Evolutionary conservation across 1,284 basidiomycete genomes (phyloP), one percentile per base, ranked within the genome.

Genomic region (Cerrena zonata): DNA sequence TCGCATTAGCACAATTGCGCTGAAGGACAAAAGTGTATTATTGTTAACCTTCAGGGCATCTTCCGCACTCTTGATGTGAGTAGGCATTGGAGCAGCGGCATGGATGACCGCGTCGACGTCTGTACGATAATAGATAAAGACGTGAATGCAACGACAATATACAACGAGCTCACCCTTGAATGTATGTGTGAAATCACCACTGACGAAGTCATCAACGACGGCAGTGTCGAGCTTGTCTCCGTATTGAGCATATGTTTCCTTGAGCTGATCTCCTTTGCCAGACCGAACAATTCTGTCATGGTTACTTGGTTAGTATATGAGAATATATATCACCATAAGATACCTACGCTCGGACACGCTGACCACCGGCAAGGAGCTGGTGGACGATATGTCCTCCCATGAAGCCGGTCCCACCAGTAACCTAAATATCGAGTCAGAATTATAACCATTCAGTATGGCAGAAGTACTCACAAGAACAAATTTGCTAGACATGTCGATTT

Each of bases 321-420:
- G n/a, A 11, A n/a, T 23, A 39, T 25, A 21, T 22, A 25, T 24
- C 10, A 49, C 13, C 26, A 27, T 11, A 26, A 19, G 18, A 48
- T n/a, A n/a, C 58, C 19, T 47, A 63, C 62, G 58, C 60, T 51
- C 61, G 54, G 41, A 64, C 62, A 30, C 48, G 46, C 47, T 61
- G 59, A 5, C 61, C 63, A 13, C 15, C 45, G 15, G 58, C 46
- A 2, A 65, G 49, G 7, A 59, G 55, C 51, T 59, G 55, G 13
- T 58, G 46, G 5, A 56, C 58, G 27, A 65, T 51, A 47, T 65
- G 62, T 11, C 61, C 45, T n/a, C 56, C 62, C 5, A 63, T 40
- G 37, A 60, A 64, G 2, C 62, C 62, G 19, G 59, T 54, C 5
- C 52, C 57, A 25, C 62, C 62, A 13, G 61, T 61, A 30, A 62